Conservation (phyloP, 2,329 filamentous ascomycete genomes). For the Fusarium concolor region DNA sequence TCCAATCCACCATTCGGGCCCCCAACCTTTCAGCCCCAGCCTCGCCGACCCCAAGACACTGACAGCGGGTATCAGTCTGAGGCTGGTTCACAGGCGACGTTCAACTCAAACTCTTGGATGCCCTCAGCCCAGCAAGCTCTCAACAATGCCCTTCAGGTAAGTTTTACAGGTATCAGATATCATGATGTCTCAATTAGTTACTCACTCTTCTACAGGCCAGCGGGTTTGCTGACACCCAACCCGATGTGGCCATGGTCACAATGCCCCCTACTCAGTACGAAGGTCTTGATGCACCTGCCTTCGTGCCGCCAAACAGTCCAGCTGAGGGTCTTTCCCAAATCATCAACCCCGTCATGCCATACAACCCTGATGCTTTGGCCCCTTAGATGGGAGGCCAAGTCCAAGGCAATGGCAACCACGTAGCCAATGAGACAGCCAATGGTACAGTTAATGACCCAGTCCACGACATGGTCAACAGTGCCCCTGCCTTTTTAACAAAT, state of each 20-base stretch:
- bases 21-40: neutral
- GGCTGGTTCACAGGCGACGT: constrained; percentile 4
- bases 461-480: neutral
- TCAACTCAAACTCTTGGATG: constrained; percentile 36
- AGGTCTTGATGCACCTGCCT: constrained; percentile 10
- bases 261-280: neutral
- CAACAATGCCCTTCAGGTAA: constrained; percentile 38
- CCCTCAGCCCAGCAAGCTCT: constrained; percentile 42
- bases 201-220: constrained; percentile 22
- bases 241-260: neutral
- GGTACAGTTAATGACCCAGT: neutral
- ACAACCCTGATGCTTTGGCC: constrained; percentile 6
- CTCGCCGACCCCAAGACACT: neutral
- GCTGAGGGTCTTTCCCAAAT: neutral
- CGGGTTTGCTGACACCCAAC: constrained; percentile 3
- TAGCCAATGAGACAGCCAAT: neutral
- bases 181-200: neutral
- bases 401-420: constrained; percentile 1
- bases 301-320: constrained; percentile 38
- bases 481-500: neutral
- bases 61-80: neutral
- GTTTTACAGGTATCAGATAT: neutral
- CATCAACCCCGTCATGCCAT: neutral
- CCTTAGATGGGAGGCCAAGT: constrained; percentile 45
- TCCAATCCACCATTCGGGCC: constrained; percentile 23